These are phyloP conservation scores for Venturia oleaginea DNA, from an alignment of 2,329 filamentous ascomycete species.

Conservation along the genomic window DNA sequence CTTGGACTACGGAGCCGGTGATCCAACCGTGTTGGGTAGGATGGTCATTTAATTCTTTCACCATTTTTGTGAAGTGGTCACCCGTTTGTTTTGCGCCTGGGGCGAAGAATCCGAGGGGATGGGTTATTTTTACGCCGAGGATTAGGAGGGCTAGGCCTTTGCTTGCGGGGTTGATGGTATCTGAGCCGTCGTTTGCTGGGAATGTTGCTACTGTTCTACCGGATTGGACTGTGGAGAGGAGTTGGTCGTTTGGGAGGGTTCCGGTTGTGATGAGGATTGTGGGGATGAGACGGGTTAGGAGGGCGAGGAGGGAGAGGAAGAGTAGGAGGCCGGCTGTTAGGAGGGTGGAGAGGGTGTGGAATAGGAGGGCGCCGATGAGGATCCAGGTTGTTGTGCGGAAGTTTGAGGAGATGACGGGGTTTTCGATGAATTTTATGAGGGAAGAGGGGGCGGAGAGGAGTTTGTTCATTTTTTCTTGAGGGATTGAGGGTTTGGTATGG, in stretches of 20 bases:
- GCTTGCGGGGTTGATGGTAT: background rate
- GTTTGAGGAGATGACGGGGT: background rate
- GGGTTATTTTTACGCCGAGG: conserved; percentile 9
- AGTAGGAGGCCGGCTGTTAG: conserved; percentile 3
- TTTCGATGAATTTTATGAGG: conserved; percentile 1
- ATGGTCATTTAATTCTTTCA: conserved; percentile 24
- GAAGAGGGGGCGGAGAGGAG: background rate
- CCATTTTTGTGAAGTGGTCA: conserved; percentile 33
- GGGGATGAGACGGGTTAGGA: conserved; percentile 5
- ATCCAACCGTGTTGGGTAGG: conserved; percentile 41
- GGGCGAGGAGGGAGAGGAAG: background rate
- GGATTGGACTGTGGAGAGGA: background rate
- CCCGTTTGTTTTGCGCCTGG: conserved; percentile 36
- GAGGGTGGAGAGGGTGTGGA: background rate
- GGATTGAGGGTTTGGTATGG: no score
- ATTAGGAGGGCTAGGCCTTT: conserved; percentile 9
- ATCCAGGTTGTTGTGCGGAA: conserved; percentile 13
- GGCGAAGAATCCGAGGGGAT: conserved; percentile 39
- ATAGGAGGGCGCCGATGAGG: conserved; percentile 2
- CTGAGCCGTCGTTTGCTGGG: background rate
- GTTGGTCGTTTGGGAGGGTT: background rate
- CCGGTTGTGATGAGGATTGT: conserved; percentile 11
- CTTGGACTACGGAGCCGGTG: conserved; percentile 20
- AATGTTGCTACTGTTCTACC: background rate
- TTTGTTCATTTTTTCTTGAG: background rate